A percentile compares a stretch with the other conserved stretches of the same genome.
Conservation (phyloP, 768 basidiomycete species). For the Xanthoconium purpureum region DNA sequence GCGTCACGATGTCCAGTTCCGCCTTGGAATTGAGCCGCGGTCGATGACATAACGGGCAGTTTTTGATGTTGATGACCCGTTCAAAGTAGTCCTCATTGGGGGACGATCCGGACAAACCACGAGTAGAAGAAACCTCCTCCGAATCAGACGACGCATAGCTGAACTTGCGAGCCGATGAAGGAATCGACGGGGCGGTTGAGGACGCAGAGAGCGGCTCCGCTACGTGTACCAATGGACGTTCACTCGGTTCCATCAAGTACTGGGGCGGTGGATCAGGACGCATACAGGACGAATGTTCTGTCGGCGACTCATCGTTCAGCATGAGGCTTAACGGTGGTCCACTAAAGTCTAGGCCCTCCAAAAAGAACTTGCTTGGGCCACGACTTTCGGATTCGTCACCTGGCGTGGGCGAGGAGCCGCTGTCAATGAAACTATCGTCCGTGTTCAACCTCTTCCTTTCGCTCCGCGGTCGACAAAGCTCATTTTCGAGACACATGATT, state of each 20-base stretch:
- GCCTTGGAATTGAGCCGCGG: constrained; percentile 81
- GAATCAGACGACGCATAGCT: constrained; percentile 47
- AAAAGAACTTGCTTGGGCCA: constrained; percentile 37
- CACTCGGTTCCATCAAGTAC: constrained; percentile 45
- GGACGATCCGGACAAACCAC: constrained; percentile 5
- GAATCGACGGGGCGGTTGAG: constrained; percentile 6
- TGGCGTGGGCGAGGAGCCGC: constrained; percentile 55
- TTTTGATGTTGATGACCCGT: constrained; percentile 92
- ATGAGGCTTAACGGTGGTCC: constrained; percentile 43
- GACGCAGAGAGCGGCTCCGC: constrained; percentile 27
- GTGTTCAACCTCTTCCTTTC: constrained; percentile 68
- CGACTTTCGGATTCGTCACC: constrained; percentile 32
- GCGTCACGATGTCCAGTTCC: constrained; percentile 93
- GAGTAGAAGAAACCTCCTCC: constrained; percentile 34
- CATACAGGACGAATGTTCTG: constrained; percentile 17
- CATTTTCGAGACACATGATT: constrained; percentile 81
- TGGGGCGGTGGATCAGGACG: constrained; percentile 14
- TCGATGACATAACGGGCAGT: constrained; percentile 90
- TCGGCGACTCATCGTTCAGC: constrained; percentile 28
- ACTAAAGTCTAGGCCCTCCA: constrained; percentile 62
- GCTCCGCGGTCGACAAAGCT: constrained; percentile 66
- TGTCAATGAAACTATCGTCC: constrained; percentile 41
- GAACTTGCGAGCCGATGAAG: constrained; percentile 25
- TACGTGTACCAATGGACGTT: constrained; percentile 40
- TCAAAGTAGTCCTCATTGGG: constrained; percentile 48